Conservation (phyloP, 208 protist genomes). For the Trypanosoma melophagium region DNA sequence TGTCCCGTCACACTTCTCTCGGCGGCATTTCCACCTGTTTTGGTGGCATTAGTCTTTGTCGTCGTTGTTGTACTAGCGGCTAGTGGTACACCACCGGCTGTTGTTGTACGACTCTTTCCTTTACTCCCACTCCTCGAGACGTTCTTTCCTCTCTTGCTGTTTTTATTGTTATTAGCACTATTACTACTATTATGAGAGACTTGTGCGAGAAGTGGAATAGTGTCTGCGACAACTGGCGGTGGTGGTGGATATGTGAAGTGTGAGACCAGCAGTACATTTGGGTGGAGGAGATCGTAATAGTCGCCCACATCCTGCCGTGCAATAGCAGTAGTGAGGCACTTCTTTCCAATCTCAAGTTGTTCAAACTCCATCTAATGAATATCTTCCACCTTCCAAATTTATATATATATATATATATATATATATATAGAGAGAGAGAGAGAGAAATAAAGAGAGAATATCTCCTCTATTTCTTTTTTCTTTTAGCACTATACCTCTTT, state of each 20-base stretch:
- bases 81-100: not conserved
- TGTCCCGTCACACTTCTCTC: not conserved
- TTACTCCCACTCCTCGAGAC: not conserved
- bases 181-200: not conserved
- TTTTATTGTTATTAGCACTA: too few relatives aligned
- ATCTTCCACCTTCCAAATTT: too few relatives aligned
- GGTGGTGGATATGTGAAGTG: conserved; percentile 69
- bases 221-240: conserved; percentile 28
- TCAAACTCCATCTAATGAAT: conserved; percentile 81
- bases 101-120: not conserved
- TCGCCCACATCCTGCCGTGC: conserved; percentile 60
- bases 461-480: too few relatives aligned
- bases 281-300: conserved; percentile 66
- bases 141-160: not conserved
- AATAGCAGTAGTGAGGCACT: conserved; percentile 50
- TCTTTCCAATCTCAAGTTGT: conserved; percentile 67
- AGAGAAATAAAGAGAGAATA: too few relatives aligned
- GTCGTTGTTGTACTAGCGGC: not conserved
- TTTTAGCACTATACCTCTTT: too few relatives aligned
- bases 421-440: too few relatives aligned
- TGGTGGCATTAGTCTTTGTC: not conserved
- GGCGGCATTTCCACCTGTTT: not conserved
- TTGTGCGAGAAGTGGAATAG: conserved; percentile 17
- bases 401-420: too few relatives aligned
- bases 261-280: conserved; percentile 59